Evolutionary conservation across 345 rosid species (phyloP).

Genomic region (Noccaea caerulescens): DNA sequence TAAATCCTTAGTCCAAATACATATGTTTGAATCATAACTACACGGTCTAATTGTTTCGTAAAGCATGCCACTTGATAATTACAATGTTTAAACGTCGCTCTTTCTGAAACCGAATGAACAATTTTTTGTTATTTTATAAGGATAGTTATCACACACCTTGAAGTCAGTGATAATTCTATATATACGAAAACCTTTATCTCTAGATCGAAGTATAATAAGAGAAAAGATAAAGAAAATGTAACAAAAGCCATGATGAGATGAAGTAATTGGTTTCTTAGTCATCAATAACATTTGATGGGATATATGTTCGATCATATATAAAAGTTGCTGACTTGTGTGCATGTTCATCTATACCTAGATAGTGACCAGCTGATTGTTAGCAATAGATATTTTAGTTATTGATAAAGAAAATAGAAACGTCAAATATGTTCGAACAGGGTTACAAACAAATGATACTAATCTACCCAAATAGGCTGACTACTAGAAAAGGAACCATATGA

Average conservation of each 20-base stretch:
- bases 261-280: constrained; percentile 18
- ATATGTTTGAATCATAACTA: neutral
- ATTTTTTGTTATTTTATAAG: neutral
- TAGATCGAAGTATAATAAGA: neutral
- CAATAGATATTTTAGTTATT: neutral
- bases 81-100: constrained; percentile 1
- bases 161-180: no score
- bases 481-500: neutral
- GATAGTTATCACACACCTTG: neutral
- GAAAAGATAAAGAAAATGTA: neutral
- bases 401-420: constrained; percentile 9
- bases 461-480: neutral
- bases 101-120: constrained; percentile 2
- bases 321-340: neutral
- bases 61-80: constrained; percentile 3
- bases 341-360: neutral
- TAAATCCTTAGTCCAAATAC: neutral
- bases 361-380: neutral
- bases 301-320: neutral
- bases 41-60: constrained; percentile 6
- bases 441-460: neutral
- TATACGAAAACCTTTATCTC: no score
- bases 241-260: neutral
- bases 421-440: neutral
- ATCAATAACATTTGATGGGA: constrained; percentile 3